Base-by-base conservation (phyloP, 140 eudicot species). In the Stevia rebaudiana region DNA sequence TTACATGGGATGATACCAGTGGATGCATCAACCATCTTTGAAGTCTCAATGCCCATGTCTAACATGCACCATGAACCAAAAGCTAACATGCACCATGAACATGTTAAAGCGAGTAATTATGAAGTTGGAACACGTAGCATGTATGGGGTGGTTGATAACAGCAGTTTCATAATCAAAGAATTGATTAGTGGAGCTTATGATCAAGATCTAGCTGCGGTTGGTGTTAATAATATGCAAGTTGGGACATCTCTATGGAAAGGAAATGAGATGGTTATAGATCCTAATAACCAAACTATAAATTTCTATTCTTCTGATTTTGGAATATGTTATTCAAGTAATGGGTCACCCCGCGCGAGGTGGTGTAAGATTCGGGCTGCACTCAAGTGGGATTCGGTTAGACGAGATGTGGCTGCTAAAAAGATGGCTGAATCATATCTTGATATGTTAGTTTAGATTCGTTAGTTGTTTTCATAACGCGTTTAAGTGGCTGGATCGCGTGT, bases 321-420 rank as follows among this genome's bases (percentile, higher is more conserved):
- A 43, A 71, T 72, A 31, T 68, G 43, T 70, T 71, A 67, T 28
- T 71, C 84, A 0, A 54, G 78, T 41, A 81, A 37, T 1, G 79
- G 84, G 28, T 77, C 75, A 36, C 79, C 97, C 11, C 78, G 72
- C 54, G 79, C 84, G 12, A 57, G 83, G 70, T 91, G 98, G 98
- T 81, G 85, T 66, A 90, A 83, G 81, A 65, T 77, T 44, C 77
- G 92, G 10, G 98, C 95, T 46, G 90, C 84, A 57, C 72, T 91
- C 8, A 91, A 82, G 72, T 91, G 95, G 96, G 76, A 54, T 31
- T 80, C 80, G 2, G 78, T 77, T 5, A 65, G 82, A 55, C 74
- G 78, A 15, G 74, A 71, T 13, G 82, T 77, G 70, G 82, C 82
- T 16, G 78, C 82, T 6, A 77, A 71, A 77, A 77, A 19, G 68